Percentiles rank a stretch among this genome's conserved stretches.
These are phyloP conservation scores for Xylariaceae sp. DNA, from an alignment of 2,329 filamentous ascomycete species.

Conservation along the genomic window DNA sequence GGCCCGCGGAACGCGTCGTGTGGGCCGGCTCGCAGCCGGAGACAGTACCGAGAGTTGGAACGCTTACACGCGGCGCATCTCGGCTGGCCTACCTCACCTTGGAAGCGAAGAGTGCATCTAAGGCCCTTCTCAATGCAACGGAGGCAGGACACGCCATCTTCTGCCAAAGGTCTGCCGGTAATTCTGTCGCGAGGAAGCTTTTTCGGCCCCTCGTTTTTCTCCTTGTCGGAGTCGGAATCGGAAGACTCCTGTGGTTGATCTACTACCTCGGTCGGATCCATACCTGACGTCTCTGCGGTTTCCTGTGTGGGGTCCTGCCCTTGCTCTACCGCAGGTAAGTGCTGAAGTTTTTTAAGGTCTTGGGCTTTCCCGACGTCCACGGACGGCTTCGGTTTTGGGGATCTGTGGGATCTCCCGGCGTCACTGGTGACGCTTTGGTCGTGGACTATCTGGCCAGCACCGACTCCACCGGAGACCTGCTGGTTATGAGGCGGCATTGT, in stretches of 20 bases:
- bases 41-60: conserved; percentile 18
- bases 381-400: conserved; percentile 6
- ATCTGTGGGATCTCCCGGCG: neutral
- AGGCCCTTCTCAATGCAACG: conserved; percentile 29
- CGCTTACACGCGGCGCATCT: conserved; percentile 31
- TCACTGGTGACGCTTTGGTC: neutral
- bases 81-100: conserved; percentile 14
- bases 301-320: neutral
- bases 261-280: neutral
- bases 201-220: neutral
- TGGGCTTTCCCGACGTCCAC: conserved; percentile 14
- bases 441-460: neutral
- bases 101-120: conserved; percentile 29
- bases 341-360: conserved; percentile 2
- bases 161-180: conserved; percentile 23
- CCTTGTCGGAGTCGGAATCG: neutral
- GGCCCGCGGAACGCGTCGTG: conserved; percentile 21
- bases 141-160: conserved; percentile 25
- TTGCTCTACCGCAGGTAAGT: conserved; percentile 5
- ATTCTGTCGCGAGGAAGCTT: conserved; percentile 10
- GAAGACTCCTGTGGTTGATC: neutral
- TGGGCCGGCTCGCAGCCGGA: conserved; percentile 26
- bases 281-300: neutral
- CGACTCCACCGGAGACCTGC: neutral
- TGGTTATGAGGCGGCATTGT: conserved; percentile 3